Evolutionary conservation across 345 rosid species (phyloP), one percentile per base, ranked within the genome.

Genomic region (Brassica juncea): DNA sequence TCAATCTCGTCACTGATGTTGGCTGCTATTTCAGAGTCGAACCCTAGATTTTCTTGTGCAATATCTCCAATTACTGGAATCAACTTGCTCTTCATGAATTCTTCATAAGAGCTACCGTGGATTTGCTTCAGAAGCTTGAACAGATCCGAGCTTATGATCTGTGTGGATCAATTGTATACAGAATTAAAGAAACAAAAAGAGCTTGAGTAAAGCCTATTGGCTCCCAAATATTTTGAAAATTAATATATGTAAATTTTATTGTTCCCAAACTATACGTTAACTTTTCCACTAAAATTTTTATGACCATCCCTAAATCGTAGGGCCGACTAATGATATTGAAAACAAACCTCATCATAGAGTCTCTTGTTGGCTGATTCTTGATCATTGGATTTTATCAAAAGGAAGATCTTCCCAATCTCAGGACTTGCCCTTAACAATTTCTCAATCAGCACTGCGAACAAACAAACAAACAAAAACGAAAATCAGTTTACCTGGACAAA

Each of bases 1-100:
- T 89, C 90, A 15, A 89, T 84, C 57, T 92, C 89, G 15, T 77
- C 79, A 16, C 79, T 88, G 68, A 85, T 85, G 81, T 4, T 79
- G 81, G 2, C 16, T 60, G 60, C 49, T 32, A 4, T 47, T 7
- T 47, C 54, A 1, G 34, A 5, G 2, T 76, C 39, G 54, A 81
- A 16, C 42, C 87, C 84, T 0, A 83, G 34, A 72, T 75, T 65
- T 3, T 42, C 32, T 19, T 81, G 8, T 35, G 65, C 42, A 3
- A 80, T 59, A 44, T 82, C 67, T 16, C 87, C 87, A 6, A 42
- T 31, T 21, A 85, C 77, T 14, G 86, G 87, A 73, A 83, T 79
- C 11, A 85, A 72, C 64, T 83, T 83, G 23, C 77, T 69, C 70
- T 60, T 67, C 82, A 83, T 85, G 28, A 75, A 75, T 0, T 30